These are phyloP conservation scores for Rhynchospora tenuis DNA, from an alignment of 176 grass and related monocot species.

Conservation along the genomic window DNA sequence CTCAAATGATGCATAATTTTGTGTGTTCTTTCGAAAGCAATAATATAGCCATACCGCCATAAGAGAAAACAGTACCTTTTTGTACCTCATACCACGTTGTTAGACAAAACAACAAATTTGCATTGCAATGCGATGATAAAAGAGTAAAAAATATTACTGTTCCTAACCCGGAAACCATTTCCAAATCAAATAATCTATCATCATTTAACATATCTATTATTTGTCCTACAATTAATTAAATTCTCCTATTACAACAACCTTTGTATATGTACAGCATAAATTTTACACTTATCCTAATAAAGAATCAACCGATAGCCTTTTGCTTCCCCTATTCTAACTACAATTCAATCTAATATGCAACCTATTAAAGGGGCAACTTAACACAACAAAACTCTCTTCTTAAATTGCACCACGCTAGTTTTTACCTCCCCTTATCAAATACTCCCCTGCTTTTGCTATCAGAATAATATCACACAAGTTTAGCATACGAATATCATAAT, in stretches of 20 bases:
- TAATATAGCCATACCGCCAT: too few species aligned
- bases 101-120: background rate
- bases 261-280: conserved; percentile 21
- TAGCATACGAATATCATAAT: conserved; percentile 1
- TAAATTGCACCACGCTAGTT: background rate
- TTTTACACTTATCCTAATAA: conserved; percentile 21
- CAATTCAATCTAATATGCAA: conserved; percentile 1
- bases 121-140: background rate
- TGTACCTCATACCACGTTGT: too few species aligned
- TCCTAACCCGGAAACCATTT: background rate
- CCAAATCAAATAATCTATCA: background rate
- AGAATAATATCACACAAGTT: background rate
- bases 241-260: background rate
- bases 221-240: background rate
- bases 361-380: conserved; percentile 1
- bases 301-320: conserved; percentile 24
- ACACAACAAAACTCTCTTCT: background rate
- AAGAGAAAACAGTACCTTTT: too few species aligned
- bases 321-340: conserved; percentile 7
- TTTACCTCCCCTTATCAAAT: background rate
- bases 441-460: background rate
- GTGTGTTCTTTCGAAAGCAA: too few species aligned
- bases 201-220: conserved; percentile 2
- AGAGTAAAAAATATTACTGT: background rate
- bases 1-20: too few species aligned